Base-by-base conservation (phyloP, 1,139 yeast species). In the Yamadazyma conglobata region DNA sequence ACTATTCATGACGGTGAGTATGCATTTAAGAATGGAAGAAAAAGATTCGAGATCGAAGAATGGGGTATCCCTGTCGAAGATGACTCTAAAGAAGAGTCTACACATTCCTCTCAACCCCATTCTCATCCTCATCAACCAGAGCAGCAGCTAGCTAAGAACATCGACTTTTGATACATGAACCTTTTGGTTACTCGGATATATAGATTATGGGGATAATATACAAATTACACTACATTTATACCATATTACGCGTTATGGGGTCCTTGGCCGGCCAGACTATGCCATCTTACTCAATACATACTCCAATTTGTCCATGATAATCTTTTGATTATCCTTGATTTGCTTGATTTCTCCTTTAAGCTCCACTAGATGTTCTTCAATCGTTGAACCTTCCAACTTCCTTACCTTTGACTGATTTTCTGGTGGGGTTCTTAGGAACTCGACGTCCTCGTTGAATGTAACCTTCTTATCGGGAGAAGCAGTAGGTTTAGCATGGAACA, bases 41-140 rank as follows among this genome's bases (percentile, higher is more conserved):
- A 79, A 56, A 78, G 73, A 48, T 87, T 91, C 52, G 95, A 84
- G 48, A 82, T 89, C 36, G 89, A 84, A 42, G 86, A 79, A 48
- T 89, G 96, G 95, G 86, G 95, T 15, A 91, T 91, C 27, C 97
- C 98, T 0, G 95, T 91, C 2, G 96, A 86, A 38, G 88, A 79
- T 34, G 78, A 72, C 21, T 87, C 78, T 32, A 76, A 70, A 21
- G 81, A 70, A 11, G 73, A 63, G 17, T 51, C 56, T 15, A 33
- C 11, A 25, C 22, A 19, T 15, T 22, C 28, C 7, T 14, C 9
- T 24, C 17, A 11, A 3, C 10, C 28, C 6, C 17, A 24, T n/a
- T 28, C 23, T 8, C 23, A 34, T 27, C 35, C 28, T 24, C 34
- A 39, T 18, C 43, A 40, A 25, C 48, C 41, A 26, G 52, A 50